Evolutionary conservation across 371 early-diverging fungal species (phyloP), one percentile per base, ranked within the genome.

Genomic region (Mortierella sp.): DNA sequence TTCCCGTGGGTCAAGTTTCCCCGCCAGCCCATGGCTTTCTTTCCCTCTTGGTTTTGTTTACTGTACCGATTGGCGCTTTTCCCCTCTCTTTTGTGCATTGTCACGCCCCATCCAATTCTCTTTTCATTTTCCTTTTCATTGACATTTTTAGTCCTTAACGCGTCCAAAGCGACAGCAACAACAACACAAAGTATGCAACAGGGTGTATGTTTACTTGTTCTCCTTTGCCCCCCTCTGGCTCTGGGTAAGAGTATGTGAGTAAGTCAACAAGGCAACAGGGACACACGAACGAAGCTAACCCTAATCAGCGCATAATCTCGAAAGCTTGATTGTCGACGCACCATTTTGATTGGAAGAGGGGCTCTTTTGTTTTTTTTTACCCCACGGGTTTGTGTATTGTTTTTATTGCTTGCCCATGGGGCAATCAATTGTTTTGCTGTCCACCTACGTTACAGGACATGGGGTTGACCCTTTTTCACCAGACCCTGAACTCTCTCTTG

Each of bases 61-160:
- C 51, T 55, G 27, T 41, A 0, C 21, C 51, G 18, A 21, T 21
- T 51, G 51, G 21, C 21, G 51, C 51, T 51, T 51, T 4, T 51
- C 21, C 21, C 18, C 18, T 21, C 5, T 14, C 51, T 4, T 51
- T 51, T 60, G 16, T 60, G 60, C 32, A 32, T 38, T 65, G 24
- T 65, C 65, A 65, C 65, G 65, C 65, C 65, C 65, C 65, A 32
- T 60, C 4, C 16, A 24, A 6, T 24, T 24, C 54, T 24, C 5
- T 54, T 21, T 24, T 54, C 32, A 5, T 18, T 12, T 2, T 63
- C 7, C n/a, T 4, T 38, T 38, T 65, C 65, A 4, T 38, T 35
- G 38, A 65, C 65, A 65, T 65, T 65, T 65, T 65, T 65, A 38
- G 65, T 65, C 65, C 38, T 38, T 38, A 38, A 65, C 65, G 65